Evolutionary conservation across 495 filamentous ascomycete species (phyloP), one percentile per base, ranked within the genome.

Genomic region (Tetracladium marchalianum): DNA sequence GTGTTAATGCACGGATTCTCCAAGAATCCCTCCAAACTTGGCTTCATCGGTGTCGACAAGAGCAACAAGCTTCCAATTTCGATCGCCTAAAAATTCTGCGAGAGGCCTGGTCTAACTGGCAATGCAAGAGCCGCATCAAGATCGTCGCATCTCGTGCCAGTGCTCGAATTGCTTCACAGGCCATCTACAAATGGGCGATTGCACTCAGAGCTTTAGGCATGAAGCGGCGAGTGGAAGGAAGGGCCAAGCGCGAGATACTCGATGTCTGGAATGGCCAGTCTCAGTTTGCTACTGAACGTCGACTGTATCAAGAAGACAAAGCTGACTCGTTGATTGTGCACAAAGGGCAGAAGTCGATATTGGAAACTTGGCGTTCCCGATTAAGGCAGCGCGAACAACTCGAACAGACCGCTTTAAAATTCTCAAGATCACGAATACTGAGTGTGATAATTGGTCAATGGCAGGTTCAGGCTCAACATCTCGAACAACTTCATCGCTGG

Each of bases 71-170:
- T n/a, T 54, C 63, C 11, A 62, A 67, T 32, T 62, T 81, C 35
- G 68, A 82, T 52, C 69, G 61, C 19, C 46, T 63, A 47, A 68
- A 78, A 35, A 57, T 80, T 32, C 50, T 82, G 37, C 71, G 72
- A 24, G 79, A 77, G 55, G 63, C 75, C 8, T 82, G 73, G 71
- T 77, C 75, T 1, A 55, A 67, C 11, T 87, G 82, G 82, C 84
- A 83, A 45, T 78, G 84, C 61, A 69, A 63, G 12, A 66, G 82
- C 13, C 35, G 54, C 8, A 11, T 44, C 38, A 42, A 47, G 40
- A 19, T 49, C n/a, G 5, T 52, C 11, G 15, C 16, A n/a, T 6
- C 5, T 31, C 24, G 33, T 15, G 33, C 49, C 9, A 41, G 49
- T 40, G 4, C 37, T 4, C 44, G 46, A 4, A 9, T 52, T 36